A percentile compares a stretch with the other conserved stretches of the same genome.
Evolutionary conservation across 2,329 filamentous ascomycete genomes (phyloP).

Genomic region (Phyllosticta citrichinensis): DNA sequence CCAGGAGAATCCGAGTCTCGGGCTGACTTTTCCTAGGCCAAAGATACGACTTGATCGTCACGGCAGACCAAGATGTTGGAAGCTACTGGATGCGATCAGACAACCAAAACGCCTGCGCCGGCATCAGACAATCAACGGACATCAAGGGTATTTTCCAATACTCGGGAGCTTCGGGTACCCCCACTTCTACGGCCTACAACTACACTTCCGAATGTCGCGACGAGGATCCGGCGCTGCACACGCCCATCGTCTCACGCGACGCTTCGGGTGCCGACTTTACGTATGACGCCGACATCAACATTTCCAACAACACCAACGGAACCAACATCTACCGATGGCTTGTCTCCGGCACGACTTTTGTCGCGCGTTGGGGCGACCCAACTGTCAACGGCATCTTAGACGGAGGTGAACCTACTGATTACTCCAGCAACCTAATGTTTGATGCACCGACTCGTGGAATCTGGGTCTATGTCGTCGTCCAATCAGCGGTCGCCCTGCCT

Average conservation of each 20-base stretch:
- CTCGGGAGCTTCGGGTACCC: conserved; percentile 20
- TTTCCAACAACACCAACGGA: conserved; percentile 19
- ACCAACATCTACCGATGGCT: conserved; percentile 31
- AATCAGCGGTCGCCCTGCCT: conserved; percentile 25
- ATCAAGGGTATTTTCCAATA: conserved; percentile 31
- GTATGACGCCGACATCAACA: conserved; percentile 16
- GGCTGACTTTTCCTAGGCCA: conserved; percentile 19
- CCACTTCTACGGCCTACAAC: conserved; percentile 24
- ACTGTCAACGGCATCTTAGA: conserved; percentile 27
- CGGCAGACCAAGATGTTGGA: conserved; percentile 21
- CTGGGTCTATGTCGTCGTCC: conserved; percentile 13
- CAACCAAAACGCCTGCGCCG: conserved; percentile 30
- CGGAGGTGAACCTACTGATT: conserved; percentile 22
- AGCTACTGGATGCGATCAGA: conserved; percentile 30
- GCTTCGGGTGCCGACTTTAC: conserved; percentile 17
- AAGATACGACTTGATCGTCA: conserved; percentile 30
- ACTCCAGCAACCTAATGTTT: conserved; percentile 18
- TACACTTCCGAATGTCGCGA: conserved; percentile 29
- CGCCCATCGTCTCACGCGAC: conserved; percentile 22
- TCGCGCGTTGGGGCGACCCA: conserved; percentile 29
- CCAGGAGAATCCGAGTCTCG: conserved; percentile 19
- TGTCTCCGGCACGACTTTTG: conserved; percentile 30
- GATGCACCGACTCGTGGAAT: not conserved
- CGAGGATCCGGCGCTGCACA: conserved; percentile 25
- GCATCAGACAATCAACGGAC: conserved; percentile 23